Conservation (phyloP, 495 filamentous ascomycete species). For the Penicillium silybi region DNA sequence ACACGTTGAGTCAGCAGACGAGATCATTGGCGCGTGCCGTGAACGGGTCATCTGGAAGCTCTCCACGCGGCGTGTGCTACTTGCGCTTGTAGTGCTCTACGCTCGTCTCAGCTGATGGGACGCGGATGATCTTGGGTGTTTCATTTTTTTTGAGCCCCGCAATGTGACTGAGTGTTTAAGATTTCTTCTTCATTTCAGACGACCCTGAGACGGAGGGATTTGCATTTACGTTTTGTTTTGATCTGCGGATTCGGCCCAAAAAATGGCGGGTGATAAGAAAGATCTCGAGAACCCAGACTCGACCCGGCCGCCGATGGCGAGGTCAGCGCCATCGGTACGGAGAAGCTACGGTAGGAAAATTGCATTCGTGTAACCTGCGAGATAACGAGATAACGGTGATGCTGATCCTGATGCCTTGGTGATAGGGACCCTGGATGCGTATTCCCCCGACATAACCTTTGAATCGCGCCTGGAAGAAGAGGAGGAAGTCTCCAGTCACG, state of each 20-base stretch:
- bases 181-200: not conserved
- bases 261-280: slow-evolving; percentile 20
- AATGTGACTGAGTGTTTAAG: slow-evolving; percentile 1
- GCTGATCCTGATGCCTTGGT: slow-evolving; percentile 8
- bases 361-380: slow-evolving; percentile 14
- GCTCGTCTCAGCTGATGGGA: slow-evolving; percentile 16
- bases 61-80: slow-evolving; percentile 14
- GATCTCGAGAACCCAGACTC: slow-evolving; percentile 12
- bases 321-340: slow-evolving; percentile 19
- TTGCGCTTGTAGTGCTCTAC: slow-evolving; percentile 3
- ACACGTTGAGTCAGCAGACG: slow-evolving; percentile 4
- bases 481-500: slow-evolving; percentile 28
- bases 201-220: not conserved
- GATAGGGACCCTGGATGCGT: slow-evolving; percentile 36
- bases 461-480: slow-evolving; percentile 31
- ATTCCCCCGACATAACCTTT: slow-evolving; percentile 20
- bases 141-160: not conserved
- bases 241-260: slow-evolving; percentile 1
- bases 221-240: not conserved
- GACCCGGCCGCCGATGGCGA: slow-evolving; percentile 11
- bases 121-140: slow-evolving; percentile 1
- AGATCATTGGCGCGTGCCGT: slow-evolving; percentile 10
- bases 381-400: not conserved
- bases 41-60: slow-evolving; percentile 17
- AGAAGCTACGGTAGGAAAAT: slow-evolving; percentile 35